Percentiles rank a stretch among this genome's conserved stretches.
Evolutionary conservation across 352 stramenopile species (phyloP).

Genomic region (Pythium folliculosum): DNA sequence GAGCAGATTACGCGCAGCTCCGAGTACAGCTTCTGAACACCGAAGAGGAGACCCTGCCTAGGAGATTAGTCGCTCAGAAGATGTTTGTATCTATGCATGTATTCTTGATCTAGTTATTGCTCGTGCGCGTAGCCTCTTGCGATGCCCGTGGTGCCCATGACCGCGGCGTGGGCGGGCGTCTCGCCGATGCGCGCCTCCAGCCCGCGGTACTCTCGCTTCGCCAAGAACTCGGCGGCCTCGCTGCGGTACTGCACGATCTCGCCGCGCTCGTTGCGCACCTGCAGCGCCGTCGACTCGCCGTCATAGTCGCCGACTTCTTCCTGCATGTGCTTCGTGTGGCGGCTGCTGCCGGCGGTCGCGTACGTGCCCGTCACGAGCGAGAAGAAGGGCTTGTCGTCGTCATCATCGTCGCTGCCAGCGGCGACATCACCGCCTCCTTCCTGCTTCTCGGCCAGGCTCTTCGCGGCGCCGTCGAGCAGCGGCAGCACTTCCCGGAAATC

Average conservation of each 20-base stretch:
- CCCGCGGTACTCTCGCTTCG: conserved; percentile 70
- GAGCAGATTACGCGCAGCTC: conserved; percentile 27
- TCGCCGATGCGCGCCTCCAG: conserved; percentile 83
- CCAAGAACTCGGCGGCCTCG: conserved; percentile 75
- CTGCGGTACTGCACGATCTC: conserved; percentile 69
- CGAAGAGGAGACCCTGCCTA: neutral
- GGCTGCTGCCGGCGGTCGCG: conserved; percentile 37
- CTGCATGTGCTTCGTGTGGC: conserved; percentile 22
- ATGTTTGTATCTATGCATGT: neutral
- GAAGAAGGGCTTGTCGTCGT: conserved; percentile 78
- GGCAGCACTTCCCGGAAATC: conserved; percentile 84
- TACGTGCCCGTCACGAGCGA: conserved; percentile 82
- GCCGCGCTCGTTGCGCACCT: conserved; percentile 51
- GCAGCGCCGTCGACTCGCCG: conserved; percentile 44
- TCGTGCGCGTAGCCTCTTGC: conserved; percentile 79
- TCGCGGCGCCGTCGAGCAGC: conserved; percentile 41
- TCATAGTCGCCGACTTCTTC: conserved; percentile 24
- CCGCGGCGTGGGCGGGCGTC: conserved; percentile 73
- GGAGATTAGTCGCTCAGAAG: neutral
- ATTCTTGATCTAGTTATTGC: conserved; percentile 9
- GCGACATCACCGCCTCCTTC: conserved; percentile 14
- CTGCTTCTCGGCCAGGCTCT: conserved; percentile 29
- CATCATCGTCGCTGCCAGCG: conserved; percentile 32
- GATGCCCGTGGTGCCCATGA: conserved; percentile 74
- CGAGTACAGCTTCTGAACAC: conserved; percentile 28